Conservation (phyloP, 2,329 filamentous ascomycete species). For the Huntiella moniliformis region DNA sequence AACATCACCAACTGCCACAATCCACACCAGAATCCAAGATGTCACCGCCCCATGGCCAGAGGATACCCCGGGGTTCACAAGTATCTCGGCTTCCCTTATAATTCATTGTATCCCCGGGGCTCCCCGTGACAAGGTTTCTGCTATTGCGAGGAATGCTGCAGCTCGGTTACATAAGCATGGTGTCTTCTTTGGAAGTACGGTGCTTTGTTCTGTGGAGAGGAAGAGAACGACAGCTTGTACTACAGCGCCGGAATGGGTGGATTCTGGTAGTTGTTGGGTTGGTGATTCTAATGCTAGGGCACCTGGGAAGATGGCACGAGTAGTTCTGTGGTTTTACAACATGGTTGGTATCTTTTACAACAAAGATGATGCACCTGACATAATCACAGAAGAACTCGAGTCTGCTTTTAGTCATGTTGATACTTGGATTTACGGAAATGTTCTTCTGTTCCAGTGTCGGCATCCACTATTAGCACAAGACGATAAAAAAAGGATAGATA, state of each 20-base stretch:
- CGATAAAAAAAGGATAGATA: no score
- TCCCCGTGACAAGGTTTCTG: neutral
- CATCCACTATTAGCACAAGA: neutral
- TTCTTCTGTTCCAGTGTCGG: slow-evolving; percentile 19
- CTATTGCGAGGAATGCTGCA: slow-evolving; percentile 12
- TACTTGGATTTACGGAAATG: slow-evolving; percentile 20
- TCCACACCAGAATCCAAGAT: slow-evolving; percentile 17
- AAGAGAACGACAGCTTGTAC: neutral
- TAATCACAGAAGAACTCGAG: slow-evolving; percentile 18
- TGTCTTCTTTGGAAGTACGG: slow-evolving; percentile 15
- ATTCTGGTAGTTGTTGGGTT: neutral
- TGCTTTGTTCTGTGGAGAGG: slow-evolving; percentile 13
- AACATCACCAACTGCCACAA: slow-evolving; percentile 8
- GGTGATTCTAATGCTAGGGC: neutral
- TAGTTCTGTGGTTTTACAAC: slow-evolving; percentile 19
- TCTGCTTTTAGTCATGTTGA: slow-evolving; percentile 22
- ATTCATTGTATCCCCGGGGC: slow-evolving; percentile 10
- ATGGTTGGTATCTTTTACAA: slow-evolving; percentile 21
- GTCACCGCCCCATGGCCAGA: slow-evolving; percentile 22
- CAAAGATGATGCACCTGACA: slow-evolving; percentile 19
- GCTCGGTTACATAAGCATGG: slow-evolving; percentile 13
- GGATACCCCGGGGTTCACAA: slow-evolving; percentile 13
- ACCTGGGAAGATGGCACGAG: slow-evolving; percentile 4
- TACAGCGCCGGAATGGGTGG: slow-evolving; percentile 10
- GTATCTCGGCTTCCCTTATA: slow-evolving; percentile 7